These are phyloP conservation scores for Tetracentron sinense DNA, from an alignment of 164 flowering plant species.

Conservation along the genomic window DNA sequence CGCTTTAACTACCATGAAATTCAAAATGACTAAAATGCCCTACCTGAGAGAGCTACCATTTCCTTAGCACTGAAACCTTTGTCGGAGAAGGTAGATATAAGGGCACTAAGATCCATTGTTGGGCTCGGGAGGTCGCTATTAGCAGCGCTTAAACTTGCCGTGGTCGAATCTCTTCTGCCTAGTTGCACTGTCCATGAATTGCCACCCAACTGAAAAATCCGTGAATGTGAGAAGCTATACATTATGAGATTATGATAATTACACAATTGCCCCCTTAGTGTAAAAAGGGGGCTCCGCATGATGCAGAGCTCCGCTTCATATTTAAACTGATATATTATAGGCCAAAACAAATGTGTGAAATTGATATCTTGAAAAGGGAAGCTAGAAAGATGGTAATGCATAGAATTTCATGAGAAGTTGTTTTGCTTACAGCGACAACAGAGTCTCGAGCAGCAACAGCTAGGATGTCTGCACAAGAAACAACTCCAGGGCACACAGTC, in stretches of 20 bases:
- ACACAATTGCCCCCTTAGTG: no score
- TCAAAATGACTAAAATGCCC: no score
- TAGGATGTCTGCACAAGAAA: slow-evolving; percentile 54
- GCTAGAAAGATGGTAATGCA: neutral
- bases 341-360: no score
- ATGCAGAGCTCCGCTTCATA: no score
- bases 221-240: no score
- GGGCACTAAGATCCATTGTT: slow-evolving; percentile 18
- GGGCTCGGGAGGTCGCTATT: slow-evolving; percentile 34
- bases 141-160: slow-evolving; percentile 36
- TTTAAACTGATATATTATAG: no score
- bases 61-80: slow-evolving; percentile 32
- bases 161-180: slow-evolving; percentile 40
- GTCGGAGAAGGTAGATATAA: slow-evolving; percentile 27
- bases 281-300: no score
- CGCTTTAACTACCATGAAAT: no score
- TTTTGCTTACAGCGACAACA: slow-evolving; percentile 28
- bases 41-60: slow-evolving; percentile 37
- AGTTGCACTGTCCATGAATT: slow-evolving; percentile 31
- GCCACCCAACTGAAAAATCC: slow-evolving; percentile 31
- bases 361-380: neutral
- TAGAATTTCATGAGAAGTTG: no score
- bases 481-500: slow-evolving; percentile 30
- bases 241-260: no score
- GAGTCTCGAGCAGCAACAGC: slow-evolving; percentile 49